Conservation (phyloP, 306 rosid species). For the Erythrophleum fordii region DNA sequence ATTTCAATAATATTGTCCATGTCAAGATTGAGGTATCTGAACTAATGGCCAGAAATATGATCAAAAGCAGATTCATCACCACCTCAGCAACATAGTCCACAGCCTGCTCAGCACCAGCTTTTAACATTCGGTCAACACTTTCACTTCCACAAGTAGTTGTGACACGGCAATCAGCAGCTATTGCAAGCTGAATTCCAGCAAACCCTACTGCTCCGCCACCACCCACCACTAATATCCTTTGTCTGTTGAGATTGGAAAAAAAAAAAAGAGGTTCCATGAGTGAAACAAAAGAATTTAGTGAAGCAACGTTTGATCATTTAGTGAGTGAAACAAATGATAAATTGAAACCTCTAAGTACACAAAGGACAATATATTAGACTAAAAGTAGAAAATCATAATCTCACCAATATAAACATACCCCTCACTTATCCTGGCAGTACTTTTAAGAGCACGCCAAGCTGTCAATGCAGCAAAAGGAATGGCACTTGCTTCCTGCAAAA, state of each 20-base stretch:
- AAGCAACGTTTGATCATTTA: slow-evolving; percentile 11
- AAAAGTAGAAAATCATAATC: slow-evolving; percentile 26
- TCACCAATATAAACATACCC: slow-evolving; percentile 66
- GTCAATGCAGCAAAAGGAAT: slow-evolving; percentile 98
- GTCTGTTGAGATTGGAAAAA: slow-evolving; percentile 48
- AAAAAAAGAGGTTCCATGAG: slow-evolving; percentile 37
- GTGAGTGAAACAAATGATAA: slow-evolving; percentile 22
- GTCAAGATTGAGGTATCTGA: slow-evolving; percentile 29
- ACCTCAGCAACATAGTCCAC: slow-evolving; percentile 91
- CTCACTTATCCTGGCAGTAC: slow-evolving; percentile 86
- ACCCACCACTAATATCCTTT: slow-evolving; percentile 85
- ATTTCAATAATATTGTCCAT: slow-evolving; percentile 1
- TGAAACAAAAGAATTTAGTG: slow-evolving; percentile 24
- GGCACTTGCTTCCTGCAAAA: slow-evolving; percentile 83
- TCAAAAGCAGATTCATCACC: slow-evolving; percentile 40
- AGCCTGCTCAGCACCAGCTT: slow-evolving; percentile 93
- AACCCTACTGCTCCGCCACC: slow-evolving; percentile 99
- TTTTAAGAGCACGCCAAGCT: slow-evolving; percentile 93
- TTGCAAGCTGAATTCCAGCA: slow-evolving; percentile 84
- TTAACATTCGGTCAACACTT: slow-evolving; percentile 68
- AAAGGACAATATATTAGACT: slow-evolving; percentile 7
- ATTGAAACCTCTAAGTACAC: neutral
- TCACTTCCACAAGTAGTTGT: slow-evolving; percentile 84
- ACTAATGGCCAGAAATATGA: slow-evolving; percentile 22
- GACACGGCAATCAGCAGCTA: slow-evolving; percentile 81